Evolutionary conservation across 78 protist species (phyloP), one percentile per base, ranked within the genome.

Genomic region (Acrasis kona): DNA sequence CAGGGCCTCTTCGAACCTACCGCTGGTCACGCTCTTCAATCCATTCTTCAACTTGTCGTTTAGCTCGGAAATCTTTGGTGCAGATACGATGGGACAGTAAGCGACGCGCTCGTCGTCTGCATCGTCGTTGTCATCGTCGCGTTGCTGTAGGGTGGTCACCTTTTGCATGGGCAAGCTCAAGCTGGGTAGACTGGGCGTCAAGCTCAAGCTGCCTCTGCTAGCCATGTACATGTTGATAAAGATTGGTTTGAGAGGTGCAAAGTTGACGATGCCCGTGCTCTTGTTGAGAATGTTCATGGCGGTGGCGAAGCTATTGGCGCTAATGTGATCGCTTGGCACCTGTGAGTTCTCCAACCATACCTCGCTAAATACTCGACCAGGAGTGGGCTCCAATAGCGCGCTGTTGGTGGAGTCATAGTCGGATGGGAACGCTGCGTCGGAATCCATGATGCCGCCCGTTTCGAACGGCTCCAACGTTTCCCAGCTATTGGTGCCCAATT

Each of bases 251-350:
- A 95, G 72, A 36, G 97, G 98, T 38, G 35, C 91, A 39, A 95
- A 91, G 79, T 91, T 41, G 71, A 84, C 84, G 5, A 89, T 61
- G 28, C 97, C 99, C 27, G 84, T 8, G 80, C 93, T 97, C 31
- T 61, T 58, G 41, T 85, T 67, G 10, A 94, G 50, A 10, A 88
- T 29, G 57, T 80, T 73, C 89, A 90, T 79, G 29, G 95, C 96
- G 6, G 80, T 27, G 34, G 85, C 95, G 69, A 96, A 95, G 3
- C 88, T 38, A 8, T 97, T 97, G 1, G 97, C 95, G 0, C 97
- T 94, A 10, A 77, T 72, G 67, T 92, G 97, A 61, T 93, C 97
- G 12, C 76, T 89, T 0, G 93, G 89, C 9, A 87, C 72, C 42
- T 35, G 41, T 9, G 90, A 82, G 40, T 68, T 84, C 29, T 81